Evolutionary conservation across 331 rosid species (phyloP).

Genomic region (Prunus yedoensis): DNA sequence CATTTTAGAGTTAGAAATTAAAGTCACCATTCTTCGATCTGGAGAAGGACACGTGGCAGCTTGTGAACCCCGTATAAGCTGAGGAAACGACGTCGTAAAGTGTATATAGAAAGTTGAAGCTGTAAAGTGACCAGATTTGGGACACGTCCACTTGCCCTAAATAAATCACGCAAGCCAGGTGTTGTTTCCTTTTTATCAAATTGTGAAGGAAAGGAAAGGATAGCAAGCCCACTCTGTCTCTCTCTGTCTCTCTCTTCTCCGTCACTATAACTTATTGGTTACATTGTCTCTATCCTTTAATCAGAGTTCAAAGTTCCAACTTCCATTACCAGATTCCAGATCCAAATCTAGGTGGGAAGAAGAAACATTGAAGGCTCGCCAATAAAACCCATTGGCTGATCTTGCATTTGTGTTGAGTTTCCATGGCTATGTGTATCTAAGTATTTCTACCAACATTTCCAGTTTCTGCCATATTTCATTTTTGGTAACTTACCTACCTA

Average conservation of each 20-base stretch:
- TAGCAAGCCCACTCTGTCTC: neutral
- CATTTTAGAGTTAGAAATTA: neutral
- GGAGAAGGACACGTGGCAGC: constrained; percentile 33
- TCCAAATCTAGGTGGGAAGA: constrained; percentile 16
- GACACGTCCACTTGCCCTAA: constrained; percentile 24
- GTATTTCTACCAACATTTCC: neutral
- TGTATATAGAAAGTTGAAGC: too few species aligned
- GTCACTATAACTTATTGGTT: neutral
- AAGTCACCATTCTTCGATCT: constrained; percentile 24
- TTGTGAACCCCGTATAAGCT: neutral
- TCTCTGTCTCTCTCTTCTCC: neutral
- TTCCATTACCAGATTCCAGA: constrained; percentile 22
- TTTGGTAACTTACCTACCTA: constrained; percentile 9
- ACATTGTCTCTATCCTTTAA: neutral
- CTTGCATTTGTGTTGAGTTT: neutral
- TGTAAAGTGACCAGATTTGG: neutral
- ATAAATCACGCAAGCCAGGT: neutral
- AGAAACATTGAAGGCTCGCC: neutral
- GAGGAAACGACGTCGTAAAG: neutral
- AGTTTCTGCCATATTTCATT: neutral
- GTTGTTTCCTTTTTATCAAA: neutral
- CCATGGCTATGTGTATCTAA: neutral
- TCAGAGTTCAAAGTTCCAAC: neutral
- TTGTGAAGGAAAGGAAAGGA: neutral
- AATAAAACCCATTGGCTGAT: neutral